Percentiles rank a stretch among this genome's conserved stretches.
Evolutionary conservation across 1,139 yeast species (phyloP).

Genomic region (Scheffersomyces titani): DNA sequence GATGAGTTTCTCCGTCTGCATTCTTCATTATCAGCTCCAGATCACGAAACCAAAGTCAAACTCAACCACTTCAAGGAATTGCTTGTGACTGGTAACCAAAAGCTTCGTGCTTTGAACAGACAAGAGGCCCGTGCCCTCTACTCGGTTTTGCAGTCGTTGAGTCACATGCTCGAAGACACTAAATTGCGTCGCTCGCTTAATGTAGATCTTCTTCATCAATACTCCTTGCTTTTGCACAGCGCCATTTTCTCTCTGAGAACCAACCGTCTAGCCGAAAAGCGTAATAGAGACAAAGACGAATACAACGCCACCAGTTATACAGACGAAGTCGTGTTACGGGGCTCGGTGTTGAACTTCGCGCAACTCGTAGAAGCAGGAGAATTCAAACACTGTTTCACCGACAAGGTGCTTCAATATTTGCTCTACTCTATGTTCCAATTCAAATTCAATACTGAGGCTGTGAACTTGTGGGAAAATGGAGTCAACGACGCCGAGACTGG

Average conservation of each 20-base stretch:
- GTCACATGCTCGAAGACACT: conserved; percentile 30
- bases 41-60: conserved; percentile 22
- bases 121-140: conserved; percentile 22
- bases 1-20: background rate
- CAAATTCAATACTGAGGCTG: conserved; percentile 34
- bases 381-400: conserved; percentile 12
- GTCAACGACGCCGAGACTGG: conserved; percentile 35
- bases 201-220: background rate
- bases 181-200: conserved; percentile 24
- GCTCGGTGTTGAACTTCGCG: conserved; percentile 35
- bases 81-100: conserved; percentile 22
- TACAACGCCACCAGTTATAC: conserved; percentile 24
- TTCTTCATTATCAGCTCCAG: conserved; percentile 6
- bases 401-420: conserved; percentile 17
- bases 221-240: background rate
- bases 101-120: conserved; percentile 13
- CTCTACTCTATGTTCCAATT: conserved; percentile 40
- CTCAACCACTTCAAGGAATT: conserved; percentile 31
- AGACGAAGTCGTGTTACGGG: conserved; percentile 33
- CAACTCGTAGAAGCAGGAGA: conserved; percentile 36
- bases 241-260: conserved; percentile 17
- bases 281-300: conserved; percentile 45
- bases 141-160: conserved; percentile 20
- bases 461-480: conserved; percentile 46
- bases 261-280: conserved; percentile 29